These are phyloP conservation scores for Cladosporium sp. DNA, from an alignment of 2,329 filamentous ascomycete genomes.

Conservation along the genomic window DNA sequence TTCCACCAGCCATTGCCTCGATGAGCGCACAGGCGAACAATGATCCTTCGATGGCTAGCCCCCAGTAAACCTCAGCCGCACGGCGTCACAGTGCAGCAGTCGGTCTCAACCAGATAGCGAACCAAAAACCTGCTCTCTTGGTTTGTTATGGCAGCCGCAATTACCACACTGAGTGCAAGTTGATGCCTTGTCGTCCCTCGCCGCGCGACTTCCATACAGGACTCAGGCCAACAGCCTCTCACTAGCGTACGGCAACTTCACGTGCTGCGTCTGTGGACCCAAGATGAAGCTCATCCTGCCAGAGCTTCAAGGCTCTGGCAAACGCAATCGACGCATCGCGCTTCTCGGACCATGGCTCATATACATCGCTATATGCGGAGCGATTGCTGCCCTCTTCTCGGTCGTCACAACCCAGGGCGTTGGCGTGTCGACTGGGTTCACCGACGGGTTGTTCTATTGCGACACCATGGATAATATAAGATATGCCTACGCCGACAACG, in stretches of 20 bases:
- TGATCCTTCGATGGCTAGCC: neutral
- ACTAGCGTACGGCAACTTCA: neutral
- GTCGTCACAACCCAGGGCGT: neutral
- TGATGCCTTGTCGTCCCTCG: neutral
- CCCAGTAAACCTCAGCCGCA: constrained; percentile 1
- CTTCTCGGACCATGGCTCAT: constrained; percentile 7
- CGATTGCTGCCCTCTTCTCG: neutral
- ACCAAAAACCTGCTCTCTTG: neutral
- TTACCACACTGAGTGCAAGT: neutral
- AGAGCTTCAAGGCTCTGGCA: neutral
- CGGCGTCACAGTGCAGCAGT: neutral
- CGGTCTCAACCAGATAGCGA: neutral
- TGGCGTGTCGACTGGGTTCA: neutral
- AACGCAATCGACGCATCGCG: neutral
- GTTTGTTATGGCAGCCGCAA: neutral
- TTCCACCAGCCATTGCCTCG: neutral
- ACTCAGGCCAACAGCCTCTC: neutral
- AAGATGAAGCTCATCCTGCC: constrained; percentile 1
- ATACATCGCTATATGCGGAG: neutral
- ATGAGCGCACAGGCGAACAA: neutral
- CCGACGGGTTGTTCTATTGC: neutral
- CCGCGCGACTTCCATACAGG: neutral
- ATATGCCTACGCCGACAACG: neutral
- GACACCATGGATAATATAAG: neutral
- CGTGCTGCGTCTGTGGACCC: too few relatives aligned